Evolutionary conservation across 768 basidiomycete species (phyloP), one percentile per base, ranked within the genome.

Genomic region (Suillus sp.): DNA sequence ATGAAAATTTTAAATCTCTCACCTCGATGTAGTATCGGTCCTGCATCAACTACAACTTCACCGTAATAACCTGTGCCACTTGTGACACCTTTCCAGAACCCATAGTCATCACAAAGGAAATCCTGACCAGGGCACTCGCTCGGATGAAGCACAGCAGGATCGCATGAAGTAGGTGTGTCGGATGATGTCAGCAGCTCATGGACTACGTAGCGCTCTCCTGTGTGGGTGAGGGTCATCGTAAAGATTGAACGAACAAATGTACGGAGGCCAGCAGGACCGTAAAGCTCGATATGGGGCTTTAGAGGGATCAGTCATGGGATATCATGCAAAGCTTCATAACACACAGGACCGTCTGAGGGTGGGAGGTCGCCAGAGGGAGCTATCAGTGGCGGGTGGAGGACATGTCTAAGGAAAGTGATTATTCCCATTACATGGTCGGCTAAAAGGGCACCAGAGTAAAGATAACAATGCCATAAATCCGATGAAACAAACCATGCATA

Each of bases 351-450:
- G 40, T 63, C 64, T 6, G 67, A 53, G 32, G 59, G 61, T n/a
- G 34, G 35, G 53, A 62, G 45, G 53, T 66, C 62, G 45, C 65
- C 42, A 51, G 58, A 56, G 38, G 53, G 30, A 64, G 68, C 60
- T 62, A 68, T 69, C 22, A 67, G 71, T 38, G 79, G 83, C 62
- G 79, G 83, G 71, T 70, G 85, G 63, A 93, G 81, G 7, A 85
- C 64, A 67, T 79, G 85, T 51, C 87, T 81, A 59, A 93, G 77
- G 48, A 93, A 77, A 5, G 88, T 86, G 22, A 89, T 80, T 51
- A 92, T 79, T 7, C 91, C 92, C 83, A 90, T 87, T 51, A 85
- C 81, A 74, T 94, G 91, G 73, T 92, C 89, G 40, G 85, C 92
- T 84, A 37, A 62, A 65, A 71, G 11, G 10, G 22, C 34, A 14